Evolutionary conservation across 352 stramenopile genomes (phyloP), one percentile per base, ranked within the genome.

Genomic region (Pelagophyceae sp.): DNA sequence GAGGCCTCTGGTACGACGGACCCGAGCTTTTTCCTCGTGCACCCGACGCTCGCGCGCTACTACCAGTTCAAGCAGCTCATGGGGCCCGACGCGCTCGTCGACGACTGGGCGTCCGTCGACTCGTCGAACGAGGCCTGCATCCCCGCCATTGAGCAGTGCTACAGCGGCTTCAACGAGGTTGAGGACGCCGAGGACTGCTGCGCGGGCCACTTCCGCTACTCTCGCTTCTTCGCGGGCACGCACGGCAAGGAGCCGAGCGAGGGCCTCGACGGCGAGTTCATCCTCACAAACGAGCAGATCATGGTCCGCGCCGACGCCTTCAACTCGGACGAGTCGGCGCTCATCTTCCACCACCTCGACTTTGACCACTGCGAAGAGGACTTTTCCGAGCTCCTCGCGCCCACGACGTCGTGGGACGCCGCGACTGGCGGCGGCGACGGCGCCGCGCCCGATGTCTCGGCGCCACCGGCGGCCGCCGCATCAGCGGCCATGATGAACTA

Each of bases 131-230:
- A 40, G n/a, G 29, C 61, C n/a, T 71, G 61, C 61, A 20, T 71
- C 29, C 61, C 61, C 3, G 61, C 61, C 15, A 71, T 40, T 15
- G 61, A 31, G n/a, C n/a, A 37, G 3, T 71, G 61, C 31, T 71
- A 40, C 15, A 27, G 17, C 25, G 17, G 25, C 31, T 23, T 54
- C 11, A 23, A 23, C 11, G 11, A 54, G 11, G 11, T 11, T 11
- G 15, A 11, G 11, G 27, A 15, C 29, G 33, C 17, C 29, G 61
- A 71, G 33, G 61, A 71, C 29, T 71, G 61, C 61, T 71, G 61
- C 61, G 61, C 61, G n/a, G 61, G 61, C 61, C 61, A 71, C 61
- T 71, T 40, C 61, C 61, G 61, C n/a, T 71, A 71, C 61, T 40
- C 29, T 3, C 37, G n/a, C 3, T 71, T 40, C 61, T 71, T 38